Evolutionary conservation across 1,284 basidiomycete species (phyloP), one percentile per base, ranked within the genome.

Genomic region (Leccinum discolor): DNA sequence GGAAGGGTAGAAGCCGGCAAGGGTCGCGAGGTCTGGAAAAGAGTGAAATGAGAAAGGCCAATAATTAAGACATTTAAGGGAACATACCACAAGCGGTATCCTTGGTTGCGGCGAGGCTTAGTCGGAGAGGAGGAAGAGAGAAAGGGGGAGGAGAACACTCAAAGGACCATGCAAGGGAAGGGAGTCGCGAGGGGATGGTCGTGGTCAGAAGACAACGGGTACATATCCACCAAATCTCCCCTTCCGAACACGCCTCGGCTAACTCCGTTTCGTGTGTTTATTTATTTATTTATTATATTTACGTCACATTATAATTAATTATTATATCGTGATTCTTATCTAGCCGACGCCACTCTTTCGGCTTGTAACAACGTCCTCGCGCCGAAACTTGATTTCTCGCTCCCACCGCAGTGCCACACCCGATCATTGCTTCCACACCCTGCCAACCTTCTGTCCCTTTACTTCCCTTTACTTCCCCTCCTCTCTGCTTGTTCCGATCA

Each of bases 1-100:
- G 85, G 84, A 77, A 73, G 74, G 79, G 79, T 78, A 85, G 90
- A 86, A 84, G 89, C 91, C 90, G 91, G 86, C 88, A 91, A 94
- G 94, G 93, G 94, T 95, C 94, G 93, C 93, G 94, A 95, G 92
- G 88, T 85, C 91, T 94, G 78, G 35, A 66, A 16, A 58, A 54
- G 8, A 29, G 58, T n/a, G 40, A 57, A 61, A 63, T 60, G 60
- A 62, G 50, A 40, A 11, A 11, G 26, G n/a, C 16, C 12, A 29
- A 29, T 29, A 7, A 18, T 40, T 40, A 40, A 40, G 32, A 32
- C 32, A 32, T 61, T 38, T 58, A 12, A 42, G 64, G 47, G 56
- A 63, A 69, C 70, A 44, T 64, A 90, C 89, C 78, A 86, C 90
- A 92, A 83, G 91, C 90, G 91, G 81, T 86, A 85, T 92, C 89